These are phyloP conservation scores for Herpotrichia juniperi DNA, from an alignment of 2,329 filamentous ascomycete species.

Conservation along the genomic window DNA sequence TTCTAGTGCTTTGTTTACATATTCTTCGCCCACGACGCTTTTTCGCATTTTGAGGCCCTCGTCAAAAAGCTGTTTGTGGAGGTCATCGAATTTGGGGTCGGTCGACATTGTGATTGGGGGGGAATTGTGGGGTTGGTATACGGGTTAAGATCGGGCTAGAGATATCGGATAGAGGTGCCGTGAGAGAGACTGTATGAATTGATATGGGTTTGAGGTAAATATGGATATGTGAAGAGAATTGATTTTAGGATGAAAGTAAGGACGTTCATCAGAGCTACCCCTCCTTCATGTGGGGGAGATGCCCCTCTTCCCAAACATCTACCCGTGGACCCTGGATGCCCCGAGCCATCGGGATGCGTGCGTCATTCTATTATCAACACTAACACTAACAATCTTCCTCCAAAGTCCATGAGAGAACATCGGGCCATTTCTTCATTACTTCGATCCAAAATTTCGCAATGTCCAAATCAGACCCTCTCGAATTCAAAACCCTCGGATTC, in stretches of 20 bases:
- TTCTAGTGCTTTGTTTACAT: constrained; percentile 64
- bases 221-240: constrained; percentile 7
- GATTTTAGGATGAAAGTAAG: constrained; percentile 7
- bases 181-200: background rate
- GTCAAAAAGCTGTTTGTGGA: constrained; percentile 64
- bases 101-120: constrained; percentile 44
- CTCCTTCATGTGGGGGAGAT: constrained; percentile 13
- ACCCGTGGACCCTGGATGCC: too few relatives aligned
- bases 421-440: too few relatives aligned
- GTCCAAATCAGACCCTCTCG: constrained; percentile 19
- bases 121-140: too few relatives aligned
- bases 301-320: constrained; percentile 34
- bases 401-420: too few relatives aligned
- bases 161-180: background rate
- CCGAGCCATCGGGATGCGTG: constrained; percentile 9
- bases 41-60: constrained; percentile 66
- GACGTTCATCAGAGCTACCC: constrained; percentile 12
- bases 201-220: constrained; percentile 8
- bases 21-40: constrained; percentile 65
- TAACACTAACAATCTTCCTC: too few relatives aligned
- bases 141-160: constrained; percentile 5
- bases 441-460: constrained; percentile 15
- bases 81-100: constrained; percentile 48
- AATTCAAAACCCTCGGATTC: constrained; percentile 52
- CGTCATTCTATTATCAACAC: background rate